Percentiles rank a stretch among this genome's conserved stretches.
Evolutionary conservation across 129 eudicot genomes (phyloP).

Genomic region (Dittrichia graveolens): DNA sequence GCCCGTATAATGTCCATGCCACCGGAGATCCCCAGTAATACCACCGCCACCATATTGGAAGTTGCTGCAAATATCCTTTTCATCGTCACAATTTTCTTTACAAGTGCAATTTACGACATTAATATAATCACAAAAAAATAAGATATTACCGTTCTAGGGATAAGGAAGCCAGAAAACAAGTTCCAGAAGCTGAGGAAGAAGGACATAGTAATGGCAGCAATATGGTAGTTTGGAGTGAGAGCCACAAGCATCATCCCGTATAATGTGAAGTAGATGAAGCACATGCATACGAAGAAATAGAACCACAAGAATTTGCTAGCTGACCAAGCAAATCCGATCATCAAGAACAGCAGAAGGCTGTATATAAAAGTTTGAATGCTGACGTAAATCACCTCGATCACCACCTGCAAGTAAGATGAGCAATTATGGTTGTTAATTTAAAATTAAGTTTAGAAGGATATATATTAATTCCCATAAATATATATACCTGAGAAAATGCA

Average conservation of each 20-base stretch:
- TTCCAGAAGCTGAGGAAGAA: slow-evolving; percentile 70
- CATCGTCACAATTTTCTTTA: background rate
- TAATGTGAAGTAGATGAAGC: slow-evolving; percentile 54
- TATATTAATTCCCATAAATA: no score
- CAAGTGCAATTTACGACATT: background rate
- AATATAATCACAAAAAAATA: background rate
- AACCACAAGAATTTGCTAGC: slow-evolving; percentile 54
- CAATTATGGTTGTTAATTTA: background rate
- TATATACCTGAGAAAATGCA: slow-evolving; percentile 57
- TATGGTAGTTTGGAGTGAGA: slow-evolving; percentile 55
- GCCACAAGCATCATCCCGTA: slow-evolving; percentile 83
- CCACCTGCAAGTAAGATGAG: slow-evolving; percentile 41
- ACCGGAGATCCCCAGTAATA: slow-evolving; percentile 63
- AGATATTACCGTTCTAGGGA: slow-evolving; percentile 47
- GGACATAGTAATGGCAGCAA: slow-evolving; percentile 65
- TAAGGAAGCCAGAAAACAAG: slow-evolving; percentile 65
- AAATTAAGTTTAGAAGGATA: no score
- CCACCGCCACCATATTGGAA: slow-evolving; percentile 71
- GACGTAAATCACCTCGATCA: slow-evolving; percentile 54
- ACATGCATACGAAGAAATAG: slow-evolving; percentile 46
- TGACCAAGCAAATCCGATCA: slow-evolving; percentile 68
- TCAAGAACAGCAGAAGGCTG: slow-evolving; percentile 50
- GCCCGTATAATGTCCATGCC: slow-evolving; percentile 58
- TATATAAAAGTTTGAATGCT: slow-evolving; percentile 51
- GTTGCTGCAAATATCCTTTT: slow-evolving; percentile 44